phyloP scores from a whole-genome alignment of 495 filamentous ascomycete genomes.

The Annulohypoxylon moriforme region DNA sequence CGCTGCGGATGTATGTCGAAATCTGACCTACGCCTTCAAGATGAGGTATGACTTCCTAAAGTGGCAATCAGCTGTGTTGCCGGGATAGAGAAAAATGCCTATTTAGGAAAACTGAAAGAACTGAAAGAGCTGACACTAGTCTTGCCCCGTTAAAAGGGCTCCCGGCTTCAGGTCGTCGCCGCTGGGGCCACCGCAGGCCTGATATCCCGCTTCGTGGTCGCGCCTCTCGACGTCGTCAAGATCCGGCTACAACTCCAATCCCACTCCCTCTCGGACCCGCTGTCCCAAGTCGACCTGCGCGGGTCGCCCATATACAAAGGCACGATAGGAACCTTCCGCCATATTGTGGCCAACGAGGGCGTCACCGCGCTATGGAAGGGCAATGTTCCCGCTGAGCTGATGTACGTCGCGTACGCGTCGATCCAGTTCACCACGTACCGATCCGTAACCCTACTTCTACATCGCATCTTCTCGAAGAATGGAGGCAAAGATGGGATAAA shows the following conservation, averaged over 20 bases:
- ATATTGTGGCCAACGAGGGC: constrained; percentile 82
- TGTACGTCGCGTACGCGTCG: constrained; percentile 90
- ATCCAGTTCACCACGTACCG: constrained; percentile 94
- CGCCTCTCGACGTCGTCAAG: constrained; percentile 94
- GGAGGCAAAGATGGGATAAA: background rate
- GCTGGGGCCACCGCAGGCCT: constrained; percentile 91
- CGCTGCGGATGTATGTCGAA: constrained; percentile 74
- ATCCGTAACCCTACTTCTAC: constrained; percentile 70
- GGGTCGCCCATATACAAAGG: constrained; percentile 80
- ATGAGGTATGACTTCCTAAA: constrained; percentile 71
- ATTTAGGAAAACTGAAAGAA: too few species aligned
- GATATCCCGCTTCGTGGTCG: constrained; percentile 92
- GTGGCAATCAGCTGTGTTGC: background rate
- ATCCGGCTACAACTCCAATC: constrained; percentile 94
- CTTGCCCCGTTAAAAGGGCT: constrained; percentile 66
- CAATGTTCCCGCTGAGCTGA: constrained; percentile 92
- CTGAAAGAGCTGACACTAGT: constrained; percentile 5
- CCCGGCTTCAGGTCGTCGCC: constrained; percentile 79
- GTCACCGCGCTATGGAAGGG: constrained; percentile 95
- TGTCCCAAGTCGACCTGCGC: constrained; percentile 60
- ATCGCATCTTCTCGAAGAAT: constrained; percentile 49
- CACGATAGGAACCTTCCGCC: constrained; percentile 77
- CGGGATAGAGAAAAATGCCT: background rate
- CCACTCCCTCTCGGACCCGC: constrained; percentile 78
- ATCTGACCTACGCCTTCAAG: constrained; percentile 80